Percentiles rank a stretch among this genome's conserved stretches.
Evolutionary conservation across 2,329 filamentous ascomycete genomes (phyloP).

Genomic region (Rhynchosporium secalis): DNA sequence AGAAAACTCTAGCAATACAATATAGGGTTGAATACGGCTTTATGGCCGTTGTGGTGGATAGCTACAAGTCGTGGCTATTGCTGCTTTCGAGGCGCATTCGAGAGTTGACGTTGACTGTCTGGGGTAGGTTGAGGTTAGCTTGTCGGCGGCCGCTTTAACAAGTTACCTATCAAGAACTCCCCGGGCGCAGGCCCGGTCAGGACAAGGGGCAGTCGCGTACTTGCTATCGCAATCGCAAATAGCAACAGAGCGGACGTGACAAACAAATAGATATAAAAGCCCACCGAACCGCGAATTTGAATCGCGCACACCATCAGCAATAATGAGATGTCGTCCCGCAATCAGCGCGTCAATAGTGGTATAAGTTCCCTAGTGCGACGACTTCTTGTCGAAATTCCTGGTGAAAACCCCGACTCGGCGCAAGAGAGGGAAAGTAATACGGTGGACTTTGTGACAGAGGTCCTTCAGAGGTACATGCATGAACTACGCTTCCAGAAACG

Average conservation of each 20-base stretch:
- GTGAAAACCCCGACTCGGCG: conserved; percentile 66
- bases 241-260: conserved; percentile 7
- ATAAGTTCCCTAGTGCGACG: conserved; percentile 77
- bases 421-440: conserved; percentile 69
- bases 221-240: neutral
- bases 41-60: conserved; percentile 20
- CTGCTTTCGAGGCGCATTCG: conserved; percentile 3
- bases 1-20: conserved; percentile 31
- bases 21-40: conserved; percentile 28
- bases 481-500: neutral
- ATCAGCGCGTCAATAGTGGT: conserved; percentile 72
- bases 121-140: neutral
- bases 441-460: conserved; percentile 49
- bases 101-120: conserved; percentile 26
- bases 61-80: conserved; percentile 22
- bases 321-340: conserved; percentile 40
- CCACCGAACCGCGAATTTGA: neutral
- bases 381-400: conserved; percentile 64
- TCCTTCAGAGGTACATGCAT: conserved; percentile 43
- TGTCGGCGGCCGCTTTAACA: neutral
- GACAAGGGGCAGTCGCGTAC: conserved; percentile 10
- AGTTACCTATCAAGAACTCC: neutral
- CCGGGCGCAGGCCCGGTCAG: neutral
- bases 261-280: neutral
- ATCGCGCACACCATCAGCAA: conserved; percentile 24